Conservation (phyloP, 176 grass and related monocot species). For the Pontederia crassipes region DNA sequence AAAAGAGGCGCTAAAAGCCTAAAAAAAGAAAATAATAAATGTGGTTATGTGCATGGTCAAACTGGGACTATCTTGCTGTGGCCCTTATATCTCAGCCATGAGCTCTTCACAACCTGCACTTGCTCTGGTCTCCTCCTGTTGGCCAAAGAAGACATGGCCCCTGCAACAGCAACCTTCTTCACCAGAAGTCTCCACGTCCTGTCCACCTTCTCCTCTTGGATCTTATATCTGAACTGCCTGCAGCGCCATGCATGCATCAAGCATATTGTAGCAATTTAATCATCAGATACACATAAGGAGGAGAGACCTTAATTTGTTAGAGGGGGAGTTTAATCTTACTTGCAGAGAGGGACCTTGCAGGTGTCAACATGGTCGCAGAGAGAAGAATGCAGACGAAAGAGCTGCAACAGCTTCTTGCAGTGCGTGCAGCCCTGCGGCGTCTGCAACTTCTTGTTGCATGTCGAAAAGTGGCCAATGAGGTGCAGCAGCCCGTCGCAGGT, state of each 20-base stretch:
- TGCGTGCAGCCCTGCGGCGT: conserved; percentile 39
- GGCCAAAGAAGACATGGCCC: conserved; percentile 39
- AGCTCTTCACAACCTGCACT: conserved; percentile 4
- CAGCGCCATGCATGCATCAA: background rate
- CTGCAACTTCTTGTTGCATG: conserved; percentile 31
- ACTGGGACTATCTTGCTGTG: background rate
- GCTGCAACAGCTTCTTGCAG: conserved; percentile 71
- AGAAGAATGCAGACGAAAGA: conserved; percentile 63
- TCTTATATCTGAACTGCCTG: conserved; percentile 46
- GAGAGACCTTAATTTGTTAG: too few species aligned
- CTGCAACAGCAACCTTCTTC: conserved; percentile 44
- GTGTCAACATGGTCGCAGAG: conserved; percentile 37
- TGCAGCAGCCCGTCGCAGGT: conserved; percentile 47
- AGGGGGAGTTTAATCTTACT: conserved; percentile 25
- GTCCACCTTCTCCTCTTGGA: conserved; percentile 42
- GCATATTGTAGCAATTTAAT: too few species aligned
- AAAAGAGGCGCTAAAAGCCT: too few species aligned
- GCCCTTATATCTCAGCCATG: conserved; percentile 30
- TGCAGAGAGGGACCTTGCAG: conserved; percentile 65
- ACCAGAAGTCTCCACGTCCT: conserved; percentile 58
- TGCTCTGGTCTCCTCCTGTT: conserved; percentile 22
- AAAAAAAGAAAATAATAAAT: too few species aligned
- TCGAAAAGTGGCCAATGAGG: conserved; percentile 50
- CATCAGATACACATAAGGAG: too few species aligned
- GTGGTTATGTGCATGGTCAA: background rate